A percentile compares a stretch with the other conserved stretches of the same genome.
Conservation (phyloP, 371 early-diverging fungal species). For the Mortierella sp. region DNA sequence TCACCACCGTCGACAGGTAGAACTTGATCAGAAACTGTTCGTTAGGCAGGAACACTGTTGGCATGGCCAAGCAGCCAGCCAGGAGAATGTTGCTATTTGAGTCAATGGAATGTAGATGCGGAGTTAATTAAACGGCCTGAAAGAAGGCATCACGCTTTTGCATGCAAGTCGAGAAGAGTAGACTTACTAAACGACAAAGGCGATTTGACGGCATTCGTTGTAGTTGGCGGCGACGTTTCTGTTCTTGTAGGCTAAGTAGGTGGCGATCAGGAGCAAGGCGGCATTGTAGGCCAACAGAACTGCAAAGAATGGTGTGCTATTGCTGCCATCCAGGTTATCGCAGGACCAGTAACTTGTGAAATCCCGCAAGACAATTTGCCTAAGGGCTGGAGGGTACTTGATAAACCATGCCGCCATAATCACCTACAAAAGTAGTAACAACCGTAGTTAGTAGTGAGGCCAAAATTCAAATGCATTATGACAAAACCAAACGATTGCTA, state of each 20-base stretch:
- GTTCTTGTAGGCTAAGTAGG: constrained; percentile 71
- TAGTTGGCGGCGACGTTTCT: constrained; percentile 70
- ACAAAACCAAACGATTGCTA: background rate
- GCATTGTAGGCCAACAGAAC: constrained; percentile 60
- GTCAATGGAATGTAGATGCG: background rate
- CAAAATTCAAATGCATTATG: background rate
- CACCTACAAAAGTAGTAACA: constrained; percentile 43
- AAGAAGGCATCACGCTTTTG: background rate
- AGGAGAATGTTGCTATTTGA: constrained; percentile 66
- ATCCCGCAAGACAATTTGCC: constrained; percentile 57
- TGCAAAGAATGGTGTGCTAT: constrained; percentile 53
- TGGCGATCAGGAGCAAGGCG: constrained; percentile 63
- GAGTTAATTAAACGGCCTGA: background rate
- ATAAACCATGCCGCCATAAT: constrained; percentile 61
- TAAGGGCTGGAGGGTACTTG: constrained; percentile 59
- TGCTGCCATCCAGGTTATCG: constrained; percentile 34
- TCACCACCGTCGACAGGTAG: constrained; percentile 63
- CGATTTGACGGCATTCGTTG: constrained; percentile 74
- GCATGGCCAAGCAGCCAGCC: constrained; percentile 67
- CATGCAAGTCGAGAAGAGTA: background rate
- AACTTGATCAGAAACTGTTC: constrained; percentile 69
- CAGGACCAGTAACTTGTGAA: constrained; percentile 67
- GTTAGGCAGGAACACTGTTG: constrained; percentile 63
- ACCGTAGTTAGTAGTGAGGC: background rate
- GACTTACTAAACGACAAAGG: constrained; percentile 74